Conservation (phyloP, 2,329 filamentous ascomycete genomes). For the Botrytis squamosa region DNA sequence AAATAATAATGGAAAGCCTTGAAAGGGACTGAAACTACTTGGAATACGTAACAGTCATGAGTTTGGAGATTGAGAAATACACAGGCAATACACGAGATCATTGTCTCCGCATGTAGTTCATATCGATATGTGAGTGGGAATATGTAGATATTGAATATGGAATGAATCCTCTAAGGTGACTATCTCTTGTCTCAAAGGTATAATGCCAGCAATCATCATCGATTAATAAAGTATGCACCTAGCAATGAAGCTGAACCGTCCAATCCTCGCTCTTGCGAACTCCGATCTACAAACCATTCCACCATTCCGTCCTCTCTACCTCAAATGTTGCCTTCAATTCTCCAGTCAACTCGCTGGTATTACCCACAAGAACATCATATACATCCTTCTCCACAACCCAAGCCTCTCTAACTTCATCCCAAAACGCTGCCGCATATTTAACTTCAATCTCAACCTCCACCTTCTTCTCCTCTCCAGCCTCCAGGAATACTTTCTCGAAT, state of each 20-base stretch:
- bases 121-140: background rate
- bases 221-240: too few species aligned
- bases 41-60: background rate
- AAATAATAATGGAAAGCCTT: fast-evolving
- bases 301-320: slow-evolving; percentile 63
- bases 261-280: background rate
- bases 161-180: background rate
- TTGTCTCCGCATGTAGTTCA: fast-evolving
- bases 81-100: background rate
- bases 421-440: slow-evolving; percentile 43
- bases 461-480: slow-evolving; percentile 56
- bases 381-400: slow-evolving; percentile 43
- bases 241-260: background rate
- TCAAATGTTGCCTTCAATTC: slow-evolving; percentile 54
- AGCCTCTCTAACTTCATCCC: slow-evolving; percentile 43
- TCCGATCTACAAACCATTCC: slow-evolving; percentile 57
- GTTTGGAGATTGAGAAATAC: background rate
- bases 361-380: slow-evolving; percentile 43
- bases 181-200: background rate
- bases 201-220: too few species aligned
- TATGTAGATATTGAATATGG: background rate
- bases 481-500: slow-evolving; percentile 62
- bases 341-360: slow-evolving; percentile 45
- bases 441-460: slow-evolving; percentile 54
- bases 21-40: fast-evolving